Base-by-base conservation (phyloP, 2,329 filamentous ascomycete genomes). In the Fusarium xyrophilum region DNA sequence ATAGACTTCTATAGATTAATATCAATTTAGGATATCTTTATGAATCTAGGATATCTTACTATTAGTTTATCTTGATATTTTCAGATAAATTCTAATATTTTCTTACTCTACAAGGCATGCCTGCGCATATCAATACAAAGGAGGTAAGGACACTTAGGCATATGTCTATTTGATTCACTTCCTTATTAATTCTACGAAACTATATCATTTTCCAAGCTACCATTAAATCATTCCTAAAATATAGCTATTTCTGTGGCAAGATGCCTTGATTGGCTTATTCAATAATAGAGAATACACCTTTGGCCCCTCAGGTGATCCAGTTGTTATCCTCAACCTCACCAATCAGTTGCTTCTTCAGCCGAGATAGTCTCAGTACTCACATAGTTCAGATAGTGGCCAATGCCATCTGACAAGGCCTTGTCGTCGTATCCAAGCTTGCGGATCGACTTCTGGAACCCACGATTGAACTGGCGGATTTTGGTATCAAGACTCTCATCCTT, bases 341-440 rank as follows among this genome's bases (percentile, higher is more conserved):
- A 32, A 71, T 38, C 21, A 71, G 61, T 48, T 69, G 69, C 69
- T 19, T 58, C 58, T 58, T 71, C 63, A 13, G 69, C 69, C 7
- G 69, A 63, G n/a, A 71, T 48, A 3, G 54, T 8, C 7, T 63
- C 63, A 14, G 60, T 63, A 27, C 36, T 68, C 19, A 56, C 59
- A 38, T 72, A 72, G 43, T 71, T 71, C 21, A 71, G 40, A 43
- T 71, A 71, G 27, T 68, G 54, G 21, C 69, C 69, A 27, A 70
- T 66, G 5, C 69, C 69, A 23, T 71, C 69, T 21, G 38, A 32
- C 27, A 65, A 23, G 21, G 43, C 38, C 9, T 57, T 50, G 32
- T 73, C 71, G 42, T 73, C 54, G 13, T 73, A 73, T 15, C 71
- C 71, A 32, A 73, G 23, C 33, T 63, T 42, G 6, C 70, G 69